Conservation (phyloP, 306 rosid species). For the Rosa rugosa region DNA sequence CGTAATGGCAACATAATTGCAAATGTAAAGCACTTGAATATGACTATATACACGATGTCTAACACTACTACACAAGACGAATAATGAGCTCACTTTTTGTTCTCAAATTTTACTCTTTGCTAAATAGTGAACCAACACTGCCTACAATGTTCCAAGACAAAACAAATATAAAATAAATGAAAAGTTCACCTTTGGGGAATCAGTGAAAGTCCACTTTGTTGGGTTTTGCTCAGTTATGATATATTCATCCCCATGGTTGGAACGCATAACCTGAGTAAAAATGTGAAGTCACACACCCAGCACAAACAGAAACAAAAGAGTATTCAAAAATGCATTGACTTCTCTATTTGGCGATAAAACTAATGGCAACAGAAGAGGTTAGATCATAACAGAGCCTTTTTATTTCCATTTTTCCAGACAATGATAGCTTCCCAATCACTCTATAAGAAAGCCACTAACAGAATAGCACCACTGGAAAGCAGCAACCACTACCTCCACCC, state of each 20-base stretch:
- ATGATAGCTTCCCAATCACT: background rate
- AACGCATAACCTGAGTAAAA: conserved; percentile 59
- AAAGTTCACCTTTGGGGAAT: conserved; percentile 66
- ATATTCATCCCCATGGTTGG: conserved; percentile 70
- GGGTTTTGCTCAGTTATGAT: conserved; percentile 68
- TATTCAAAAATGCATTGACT: background rate
- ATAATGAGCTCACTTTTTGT: background rate
- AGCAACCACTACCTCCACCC: background rate
- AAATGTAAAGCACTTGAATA: background rate
- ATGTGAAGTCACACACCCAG: conserved; percentile 16
- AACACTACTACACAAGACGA: background rate
- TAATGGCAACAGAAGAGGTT: background rate
- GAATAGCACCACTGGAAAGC: background rate
- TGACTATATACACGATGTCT: background rate
- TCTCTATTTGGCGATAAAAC: background rate
- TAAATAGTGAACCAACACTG: background rate
- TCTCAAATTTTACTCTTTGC: background rate
- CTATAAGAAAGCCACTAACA: background rate
- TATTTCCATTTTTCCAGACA: background rate
- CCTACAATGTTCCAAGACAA: background rate
- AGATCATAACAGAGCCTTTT: background rate
- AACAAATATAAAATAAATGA: background rate
- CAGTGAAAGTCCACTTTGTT: conserved; percentile 63
- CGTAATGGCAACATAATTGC: background rate
- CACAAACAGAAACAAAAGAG: conserved; percentile 12